Base-by-base conservation (phyloP, 2,329 filamentous ascomycete genomes). In the Pestalotiopsis sp. region DNA sequence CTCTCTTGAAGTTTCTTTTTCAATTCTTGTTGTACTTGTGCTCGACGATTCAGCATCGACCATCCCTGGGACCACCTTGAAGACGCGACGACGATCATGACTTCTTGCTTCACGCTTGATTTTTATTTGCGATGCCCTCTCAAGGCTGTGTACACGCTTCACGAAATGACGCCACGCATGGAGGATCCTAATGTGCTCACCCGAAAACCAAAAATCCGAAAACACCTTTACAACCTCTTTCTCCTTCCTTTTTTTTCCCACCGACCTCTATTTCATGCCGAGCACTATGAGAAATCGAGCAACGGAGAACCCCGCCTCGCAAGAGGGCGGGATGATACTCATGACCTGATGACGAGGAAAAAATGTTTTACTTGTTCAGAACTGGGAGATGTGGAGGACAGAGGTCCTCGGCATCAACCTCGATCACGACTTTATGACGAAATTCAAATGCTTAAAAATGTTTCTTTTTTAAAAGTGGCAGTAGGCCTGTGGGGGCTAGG, bases 21-120 rank as follows among this genome's bases (percentile, higher is more conserved):
- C 70, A 69, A 65, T 76, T 78, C 20, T 60, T 81, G 79, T 81
- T 61, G 58, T 61, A 61, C 81, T 78, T 78, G 73, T 74, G 74
- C 73, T 75, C 75, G 74, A 76, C 72, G 71, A 74, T 70, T 74
- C 70, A 77, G 75, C 74, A 73, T 79, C 73, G 73, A 73, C 75
- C 76, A 75, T 73, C 11, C 30, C 74, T 78, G 74, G 68, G 73
- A 66, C 58, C 65, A 67, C 67, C 70, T 65, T 68, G 67, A 76
- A 76, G 76, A 79, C 73, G 77, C 74, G 74, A 78, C 77, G 75
- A 81, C 76, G 77, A 81, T 78, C 73, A 75, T 79, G 78, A 81
- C 74, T 79, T 81, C 76, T 78, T 75, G 55, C 74, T 74, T 76
- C 75, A 76, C 74, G 72, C 68, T 70, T 77, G 75, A 77, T 78